Evolutionary conservation across 2,329 filamentous ascomycete species (phyloP), one percentile per base, ranked within the genome.

Genomic region (Pestalotiopsis sp.): DNA sequence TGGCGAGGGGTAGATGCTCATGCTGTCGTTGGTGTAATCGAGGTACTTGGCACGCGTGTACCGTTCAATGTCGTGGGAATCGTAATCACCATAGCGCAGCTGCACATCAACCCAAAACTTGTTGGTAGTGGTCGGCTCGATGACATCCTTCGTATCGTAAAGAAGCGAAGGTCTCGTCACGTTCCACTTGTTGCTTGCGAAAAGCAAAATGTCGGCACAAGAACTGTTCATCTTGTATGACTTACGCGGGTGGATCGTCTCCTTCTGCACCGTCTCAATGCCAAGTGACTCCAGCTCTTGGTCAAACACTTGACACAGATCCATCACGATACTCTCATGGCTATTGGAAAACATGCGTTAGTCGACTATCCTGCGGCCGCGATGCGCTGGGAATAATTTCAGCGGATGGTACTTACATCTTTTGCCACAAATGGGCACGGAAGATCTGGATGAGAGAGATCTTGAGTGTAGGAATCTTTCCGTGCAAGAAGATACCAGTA

Each of bases 211-310:
- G 80, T 99, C 96, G 4, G 97, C 96, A 76, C 96, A 98, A 68
- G 95, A 98, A 76, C 95, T 98, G 86, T 99, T 99, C 96, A 99
- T 99, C 89, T 99, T 99, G 89, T 99, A 99, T 4, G 94, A 98
- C 83, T 99, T 99, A 89, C 96, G 90, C 65, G 96, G 96, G 85
- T 99, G 96, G 69, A 99, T 99, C 0, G 96, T 98, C 84, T 99
- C 96, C 82, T 99, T 99, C 79, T 99, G 96, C 4, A 98, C 96
- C 2, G 94, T 97, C 81, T 99, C 96, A 69, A 99, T 98, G 45
- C 95, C 95, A 3, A 99, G 86, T 39, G 96, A 94, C 80, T 99
- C 96, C 58, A 99, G 84, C 79, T 99, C 96, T 77, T 98, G 95
- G 74, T 99, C 96, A 74, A 99, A 97, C 14, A 99, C 96, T 79